These are phyloP conservation scores for Pseudopyricularia javanii DNA, from an alignment of 2,329 filamentous ascomycete species.

Conservation along the genomic window DNA sequence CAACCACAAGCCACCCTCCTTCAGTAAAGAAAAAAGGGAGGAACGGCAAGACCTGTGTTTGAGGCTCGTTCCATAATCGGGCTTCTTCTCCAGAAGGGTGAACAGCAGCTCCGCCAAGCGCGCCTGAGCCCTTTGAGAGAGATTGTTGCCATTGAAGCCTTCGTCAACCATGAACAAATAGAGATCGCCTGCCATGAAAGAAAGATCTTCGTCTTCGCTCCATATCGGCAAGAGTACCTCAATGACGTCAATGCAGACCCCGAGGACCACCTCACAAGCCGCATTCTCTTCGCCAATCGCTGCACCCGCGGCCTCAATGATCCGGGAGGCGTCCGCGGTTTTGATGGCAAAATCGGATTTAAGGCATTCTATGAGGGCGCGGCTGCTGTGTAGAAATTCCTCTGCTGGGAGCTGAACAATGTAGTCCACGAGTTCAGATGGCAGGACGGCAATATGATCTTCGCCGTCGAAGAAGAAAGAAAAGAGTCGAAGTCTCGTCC, in stretches of 20 bases:
- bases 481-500: constrained; percentile 31
- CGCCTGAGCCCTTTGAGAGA: constrained; percentile 58
- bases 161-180: constrained; percentile 66
- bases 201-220: constrained; percentile 47
- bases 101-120: constrained; percentile 58
- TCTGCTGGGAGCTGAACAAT: constrained; percentile 37
- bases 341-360: constrained; percentile 38
- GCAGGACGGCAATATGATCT: constrained; percentile 34
- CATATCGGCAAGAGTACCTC: constrained; percentile 50
- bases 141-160: constrained; percentile 52
- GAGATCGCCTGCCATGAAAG: constrained; percentile 57
- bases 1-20: constrained; percentile 52
- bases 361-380: constrained; percentile 38
- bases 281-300: constrained; percentile 48
- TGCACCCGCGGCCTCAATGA: constrained; percentile 37
- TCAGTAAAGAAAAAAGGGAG: constrained; percentile 62
- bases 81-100: constrained; percentile 51
- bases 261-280: constrained; percentile 62
- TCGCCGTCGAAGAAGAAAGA: constrained; percentile 26
- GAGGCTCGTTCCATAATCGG: constrained; percentile 51
- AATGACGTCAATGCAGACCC: constrained; percentile 56
- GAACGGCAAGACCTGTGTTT: constrained; percentile 50
- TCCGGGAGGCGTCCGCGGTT: constrained; percentile 28
- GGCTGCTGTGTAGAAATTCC: constrained; percentile 38
- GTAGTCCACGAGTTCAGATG: constrained; percentile 34